Evolutionary conservation across 768 basidiomycete genomes (phyloP), one percentile per base, ranked within the genome.

Genomic region (Tylopilus sp.): DNA sequence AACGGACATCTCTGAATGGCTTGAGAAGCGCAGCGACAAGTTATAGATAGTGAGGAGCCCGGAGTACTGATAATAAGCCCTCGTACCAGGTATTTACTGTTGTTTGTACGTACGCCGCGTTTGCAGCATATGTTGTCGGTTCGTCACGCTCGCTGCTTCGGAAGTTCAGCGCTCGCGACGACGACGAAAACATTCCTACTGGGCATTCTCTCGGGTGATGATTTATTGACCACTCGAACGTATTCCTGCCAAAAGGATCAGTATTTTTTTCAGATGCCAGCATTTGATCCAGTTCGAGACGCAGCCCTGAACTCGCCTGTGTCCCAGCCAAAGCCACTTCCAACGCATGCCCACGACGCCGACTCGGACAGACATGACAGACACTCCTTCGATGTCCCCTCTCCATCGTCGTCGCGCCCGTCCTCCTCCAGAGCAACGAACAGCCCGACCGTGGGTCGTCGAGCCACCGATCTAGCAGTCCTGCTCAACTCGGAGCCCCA

Each of bases 261-360:
- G 22, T 25, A 30, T 41, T 8, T 13, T 41, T 25, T 29, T 34
- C 40, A 33, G 40, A 70, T 70, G 68, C 68, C 68, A 47, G 68
- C 88, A 61, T 89, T 90, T 78, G 89, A 91, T 78, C 88, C 89
- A 63, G 88, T 92, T 56, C 81, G 89, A 69, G 89, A 91, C 78
- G 89, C 89, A 56, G 86, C 89, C 63, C 80, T 87, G 62, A 88
- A 88, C 71, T 87, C 86, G 38, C 88, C 88, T 28, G 69, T 83
- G 62, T 76, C 78, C 36, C 76, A 76, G 58, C 65, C 77, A 45
- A 72, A 71, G 62, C 52, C 74, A 56, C 72, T 76, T 48, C 62
- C 61, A 33, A 6, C 28, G 21, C 60, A 67, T 43, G 43, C 56
- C 29, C 53, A 69, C 48, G 65, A 63, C 54, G 54, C 45, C 53